Percentiles rank a stretch among this genome's conserved stretches.
These are phyloP conservation scores for Saksenaea vasiformis DNA, from an alignment of 371 early-diverging fungal genomes.

Conservation along the genomic window DNA sequence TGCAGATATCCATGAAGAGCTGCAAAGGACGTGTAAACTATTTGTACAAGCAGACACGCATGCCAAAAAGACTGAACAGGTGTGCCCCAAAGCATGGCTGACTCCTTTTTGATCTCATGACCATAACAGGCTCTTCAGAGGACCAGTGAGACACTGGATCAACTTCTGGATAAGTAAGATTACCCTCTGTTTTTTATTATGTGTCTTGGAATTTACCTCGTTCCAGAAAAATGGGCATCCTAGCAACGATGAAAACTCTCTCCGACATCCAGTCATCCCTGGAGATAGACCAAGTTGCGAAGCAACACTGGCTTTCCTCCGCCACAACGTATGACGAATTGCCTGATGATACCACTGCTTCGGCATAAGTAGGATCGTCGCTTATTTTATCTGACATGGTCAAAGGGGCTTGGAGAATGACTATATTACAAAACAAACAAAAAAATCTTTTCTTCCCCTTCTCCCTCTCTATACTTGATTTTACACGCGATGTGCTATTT, in stretches of 20 bases:
- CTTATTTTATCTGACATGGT: neutral
- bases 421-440: constrained; percentile 5
- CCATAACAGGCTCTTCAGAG: constrained; percentile 13
- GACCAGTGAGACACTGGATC: constrained; percentile 8
- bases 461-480: neutral
- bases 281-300: constrained; percentile 2
- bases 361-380: neutral
- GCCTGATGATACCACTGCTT: neutral
- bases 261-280: constrained; percentile 8
- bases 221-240: constrained; percentile 11
- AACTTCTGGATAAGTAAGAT: constrained; percentile 12
- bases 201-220: neutral
- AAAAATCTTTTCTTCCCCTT: neutral
- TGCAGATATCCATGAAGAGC: constrained; percentile 19
- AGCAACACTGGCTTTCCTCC: constrained; percentile 2
- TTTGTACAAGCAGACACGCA: constrained; percentile 31
- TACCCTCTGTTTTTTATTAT: neutral
- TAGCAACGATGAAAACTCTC: constrained; percentile 9
- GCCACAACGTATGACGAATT: constrained; percentile 3
- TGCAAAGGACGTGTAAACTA: constrained; percentile 24
- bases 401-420: neutral
- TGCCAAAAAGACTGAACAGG: constrained; percentile 26
- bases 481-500: constrained; percentile 9
- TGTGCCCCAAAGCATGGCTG: neutral
- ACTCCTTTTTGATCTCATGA: neutral